These are phyloP conservation scores for Aspergillus ellipticus DNA, from an alignment of 495 filamentous ascomycete species.

Conservation along the genomic window DNA sequence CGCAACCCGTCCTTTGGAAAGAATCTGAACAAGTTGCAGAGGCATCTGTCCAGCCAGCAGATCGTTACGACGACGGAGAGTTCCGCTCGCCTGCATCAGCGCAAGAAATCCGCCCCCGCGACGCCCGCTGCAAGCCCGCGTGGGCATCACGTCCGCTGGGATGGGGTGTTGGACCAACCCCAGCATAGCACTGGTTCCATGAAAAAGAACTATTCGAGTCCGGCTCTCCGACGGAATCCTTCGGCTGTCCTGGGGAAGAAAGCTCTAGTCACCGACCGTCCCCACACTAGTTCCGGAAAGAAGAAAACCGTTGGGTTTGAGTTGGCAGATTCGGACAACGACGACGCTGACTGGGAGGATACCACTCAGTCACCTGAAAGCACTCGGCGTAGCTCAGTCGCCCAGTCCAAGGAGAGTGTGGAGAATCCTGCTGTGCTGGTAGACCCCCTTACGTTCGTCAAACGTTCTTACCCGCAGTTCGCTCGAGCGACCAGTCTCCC, in stretches of 20 bases:
- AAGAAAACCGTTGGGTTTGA: slow-evolving; percentile 50
- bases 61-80: slow-evolving; percentile 27
- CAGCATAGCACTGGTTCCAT: slow-evolving; percentile 32
- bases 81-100: slow-evolving; percentile 39
- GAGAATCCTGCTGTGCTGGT: slow-evolving; percentile 40
- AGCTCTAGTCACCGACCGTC: slow-evolving; percentile 35
- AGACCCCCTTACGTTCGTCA: slow-evolving; percentile 47
- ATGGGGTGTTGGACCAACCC: slow-evolving; percentile 28
- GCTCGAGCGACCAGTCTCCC: slow-evolving; percentile 45
- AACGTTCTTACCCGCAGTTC: slow-evolving; percentile 44
- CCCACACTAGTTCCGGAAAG: slow-evolving; percentile 34
- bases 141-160: slow-evolving; percentile 40
- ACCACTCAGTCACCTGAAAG: slow-evolving; percentile 51
- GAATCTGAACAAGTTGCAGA: slow-evolving; percentile 41
- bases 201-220: slow-evolving; percentile 46
- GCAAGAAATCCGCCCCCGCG: slow-evolving; percentile 47
- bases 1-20: slow-evolving; percentile 43
- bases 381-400: slow-evolving; percentile 45
- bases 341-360: slow-evolving; percentile 49
- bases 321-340: slow-evolving; percentile 42
- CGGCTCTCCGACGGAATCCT: slow-evolving; percentile 37
- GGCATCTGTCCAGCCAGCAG: slow-evolving; percentile 28
- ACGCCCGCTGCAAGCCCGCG: slow-evolving; percentile 44
- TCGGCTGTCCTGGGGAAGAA: slow-evolving; percentile 34
- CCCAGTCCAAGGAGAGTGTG: slow-evolving; percentile 36